Percentiles rank a stretch among this genome's conserved stretches.
Evolutionary conservation across 1,284 basidiomycete genomes (phyloP).

Genomic region (Mycena citricolor): DNA sequence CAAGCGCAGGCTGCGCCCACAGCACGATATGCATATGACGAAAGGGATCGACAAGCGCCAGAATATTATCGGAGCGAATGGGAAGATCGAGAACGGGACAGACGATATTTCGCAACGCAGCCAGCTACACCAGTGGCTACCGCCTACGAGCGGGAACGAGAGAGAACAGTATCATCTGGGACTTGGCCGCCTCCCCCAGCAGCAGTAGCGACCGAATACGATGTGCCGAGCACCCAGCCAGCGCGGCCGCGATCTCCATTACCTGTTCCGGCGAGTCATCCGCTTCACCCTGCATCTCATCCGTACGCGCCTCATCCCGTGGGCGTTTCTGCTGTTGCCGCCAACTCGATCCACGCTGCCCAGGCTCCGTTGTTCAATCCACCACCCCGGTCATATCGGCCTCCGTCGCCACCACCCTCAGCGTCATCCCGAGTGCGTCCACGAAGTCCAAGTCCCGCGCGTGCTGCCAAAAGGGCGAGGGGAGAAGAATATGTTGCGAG

Average conservation of each 20-base stretch:
- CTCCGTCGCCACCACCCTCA: slow-evolving; percentile 9
- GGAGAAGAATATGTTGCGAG: slow-evolving; percentile 13
- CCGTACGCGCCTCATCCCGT: slow-evolving; percentile 16
- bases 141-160: too few species aligned
- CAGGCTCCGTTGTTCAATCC: slow-evolving; percentile 15
- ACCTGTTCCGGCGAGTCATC: slow-evolving; percentile 1
- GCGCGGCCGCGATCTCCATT: background rate
- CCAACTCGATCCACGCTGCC: slow-evolving; percentile 10
- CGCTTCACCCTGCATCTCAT: slow-evolving; percentile 13
- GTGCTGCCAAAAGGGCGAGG: slow-evolving; percentile 14
- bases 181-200: slow-evolving; percentile 1
- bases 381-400: slow-evolving; percentile 2
- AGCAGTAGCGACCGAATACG: slow-evolving; percentile 4
- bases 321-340: slow-evolving; percentile 19
- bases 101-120: background rate
- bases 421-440: slow-evolving; percentile 14
- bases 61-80: slow-evolving; percentile 3
- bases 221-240: slow-evolving; percentile 2
- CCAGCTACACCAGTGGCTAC: background rate
- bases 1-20: slow-evolving; percentile 1
- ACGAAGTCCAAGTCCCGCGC: slow-evolving; percentile 15
- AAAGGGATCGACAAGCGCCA: slow-evolving; percentile 4
- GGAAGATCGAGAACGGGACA: slow-evolving; percentile 2
- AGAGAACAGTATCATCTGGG: background rate
- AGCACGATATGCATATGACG: slow-evolving; percentile 13